phyloP scores from a whole-genome alignment of 2,329 filamentous ascomycete species.

The Septoria petroselini region DNA sequence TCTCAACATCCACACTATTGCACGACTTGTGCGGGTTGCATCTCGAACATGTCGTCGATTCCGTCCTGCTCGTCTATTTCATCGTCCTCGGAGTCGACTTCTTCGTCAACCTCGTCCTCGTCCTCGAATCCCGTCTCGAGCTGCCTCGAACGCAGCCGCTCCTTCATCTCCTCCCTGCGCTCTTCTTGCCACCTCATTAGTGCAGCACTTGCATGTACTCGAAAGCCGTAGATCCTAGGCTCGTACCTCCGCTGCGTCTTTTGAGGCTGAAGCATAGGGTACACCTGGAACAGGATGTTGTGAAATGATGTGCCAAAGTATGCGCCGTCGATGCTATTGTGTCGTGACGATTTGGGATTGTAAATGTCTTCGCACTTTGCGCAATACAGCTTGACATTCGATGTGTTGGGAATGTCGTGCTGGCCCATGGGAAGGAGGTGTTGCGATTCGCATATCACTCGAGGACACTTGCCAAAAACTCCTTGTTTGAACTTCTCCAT shows the following conservation, averaged over 20 bases:
- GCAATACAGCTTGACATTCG: conserved; percentile 95
- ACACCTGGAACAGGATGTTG: conserved; percentile 98
- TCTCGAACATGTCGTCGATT: conserved; percentile 46
- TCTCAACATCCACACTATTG: conserved; percentile 9
- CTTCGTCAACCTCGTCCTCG: conserved; percentile 57
- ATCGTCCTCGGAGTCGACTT: conserved; percentile 57
- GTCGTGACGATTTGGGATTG: conserved; percentile 95
- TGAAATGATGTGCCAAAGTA: conserved; percentile 99
- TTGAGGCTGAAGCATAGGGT: conserved; percentile 79
- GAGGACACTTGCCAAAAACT: conserved; percentile 96
- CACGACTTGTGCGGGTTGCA: conserved; percentile 25
- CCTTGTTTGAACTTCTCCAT: conserved; percentile 98
- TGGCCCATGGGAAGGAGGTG: conserved; percentile 93
- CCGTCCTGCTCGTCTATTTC: conserved; percentile 57
- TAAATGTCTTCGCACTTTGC: conserved; percentile 96
- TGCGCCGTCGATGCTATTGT: conserved; percentile 91
- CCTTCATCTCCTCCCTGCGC: conserved; percentile 77
- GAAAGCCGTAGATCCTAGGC: conserved; percentile 90
- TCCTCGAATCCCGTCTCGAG: conserved; percentile 80
- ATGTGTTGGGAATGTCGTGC: conserved; percentile 80
- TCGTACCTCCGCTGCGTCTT: conserved; percentile 86
- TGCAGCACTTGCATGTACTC: conserved; percentile 84
- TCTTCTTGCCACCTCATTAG: conserved; percentile 87
- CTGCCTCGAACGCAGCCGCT: conserved; percentile 63
- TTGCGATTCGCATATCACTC: conserved; percentile 90